Base-by-base conservation (phyloP, 768 basidiomycete species). In the Exsudoporus frostii region DNA sequence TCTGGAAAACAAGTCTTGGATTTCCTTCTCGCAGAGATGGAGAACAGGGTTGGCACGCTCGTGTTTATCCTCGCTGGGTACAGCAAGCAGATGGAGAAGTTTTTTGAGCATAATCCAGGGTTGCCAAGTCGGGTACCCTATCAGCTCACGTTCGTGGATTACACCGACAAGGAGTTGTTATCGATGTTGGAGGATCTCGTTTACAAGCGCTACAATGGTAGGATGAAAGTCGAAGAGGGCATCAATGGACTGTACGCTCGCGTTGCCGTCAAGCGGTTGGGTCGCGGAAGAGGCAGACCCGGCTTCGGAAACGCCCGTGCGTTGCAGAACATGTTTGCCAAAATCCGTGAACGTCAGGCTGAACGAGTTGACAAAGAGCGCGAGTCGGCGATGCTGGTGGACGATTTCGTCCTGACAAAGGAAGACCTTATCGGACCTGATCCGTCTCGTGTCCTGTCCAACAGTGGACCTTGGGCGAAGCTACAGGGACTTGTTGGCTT, bases 91-190 rank as follows among this genome's bases (percentile, higher is more conserved):
- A 88, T 88, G 87, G 86, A 89, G 56, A 82, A 76, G 46, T 88
- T 89, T 68, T 88, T 88, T 55, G 84, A 87, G 53, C 86, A 87
- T 58, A 89, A 89, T 55, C 86, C 86, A 2, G 86, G 86, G 1
- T 57, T 89, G 6, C 67, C 70, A 3, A 88, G 86, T 66, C 83
- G 87, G 8, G 83, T 89, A 4, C 86, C 86, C 0, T 75, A 83
- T 56, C 69, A 69, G 24, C 71, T 89, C 45, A 70, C 78, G 24
- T 88, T 89, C 55, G 68, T 70, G 2, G 86, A 89, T 58, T 88
- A 89, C 61, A 73, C 67, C 3, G 82, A 88, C 41, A 58, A 67
- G 2, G 83, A 88, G 51, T 66, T 88, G 2, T 63, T 79, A 47
- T 55, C 66, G 5, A 86, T 88, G 78, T 65, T 86, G 24, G 75